A percentile compares a stretch with the other conserved stretches of the same genome.
phyloP scores from a whole-genome alignment of 805 yeast species.

The Saturnispora gosingensis region DNA sequence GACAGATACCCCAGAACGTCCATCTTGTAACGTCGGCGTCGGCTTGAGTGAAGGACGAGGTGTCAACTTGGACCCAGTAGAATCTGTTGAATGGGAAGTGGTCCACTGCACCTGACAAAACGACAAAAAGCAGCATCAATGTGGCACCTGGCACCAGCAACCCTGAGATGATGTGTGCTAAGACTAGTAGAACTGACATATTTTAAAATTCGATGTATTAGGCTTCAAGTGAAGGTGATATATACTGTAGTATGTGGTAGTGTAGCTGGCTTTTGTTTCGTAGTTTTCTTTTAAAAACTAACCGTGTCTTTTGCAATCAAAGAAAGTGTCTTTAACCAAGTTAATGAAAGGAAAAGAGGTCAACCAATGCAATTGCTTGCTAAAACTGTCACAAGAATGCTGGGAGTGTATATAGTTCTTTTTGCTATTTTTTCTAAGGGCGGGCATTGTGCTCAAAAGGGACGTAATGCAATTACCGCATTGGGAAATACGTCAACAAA shows the following conservation, averaged over 20 bases:
- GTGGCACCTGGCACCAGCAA: conserved; percentile 38
- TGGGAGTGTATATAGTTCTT: background rate
- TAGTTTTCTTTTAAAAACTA: background rate
- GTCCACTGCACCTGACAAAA: conserved; percentile 55
- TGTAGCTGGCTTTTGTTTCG: background rate
- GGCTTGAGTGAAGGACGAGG: conserved; percentile 44
- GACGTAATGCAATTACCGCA: background rate
- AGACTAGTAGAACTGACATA: background rate
- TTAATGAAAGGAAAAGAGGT: background rate
- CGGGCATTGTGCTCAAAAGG: background rate
- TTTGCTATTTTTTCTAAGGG: background rate
- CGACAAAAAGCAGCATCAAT: conserved; percentile 43
- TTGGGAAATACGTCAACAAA: background rate
- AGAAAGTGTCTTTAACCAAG: background rate
- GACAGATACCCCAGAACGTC: conserved; percentile 79
- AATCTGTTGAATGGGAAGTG: conserved; percentile 53
- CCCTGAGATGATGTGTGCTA: conserved; percentile 18
- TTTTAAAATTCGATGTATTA: background rate
- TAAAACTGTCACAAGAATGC: background rate
- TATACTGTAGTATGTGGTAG: background rate
- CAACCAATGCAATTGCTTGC: background rate
- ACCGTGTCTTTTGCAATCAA: background rate
- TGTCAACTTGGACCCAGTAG: conserved; percentile 66
- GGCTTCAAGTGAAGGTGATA: background rate
- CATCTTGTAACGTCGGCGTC: conserved; percentile 46